Evolutionary conservation across 2,329 filamentous ascomycete species (phyloP), one percentile per base, ranked within the genome.

Genomic region (Trichocomaceae sp.): DNA sequence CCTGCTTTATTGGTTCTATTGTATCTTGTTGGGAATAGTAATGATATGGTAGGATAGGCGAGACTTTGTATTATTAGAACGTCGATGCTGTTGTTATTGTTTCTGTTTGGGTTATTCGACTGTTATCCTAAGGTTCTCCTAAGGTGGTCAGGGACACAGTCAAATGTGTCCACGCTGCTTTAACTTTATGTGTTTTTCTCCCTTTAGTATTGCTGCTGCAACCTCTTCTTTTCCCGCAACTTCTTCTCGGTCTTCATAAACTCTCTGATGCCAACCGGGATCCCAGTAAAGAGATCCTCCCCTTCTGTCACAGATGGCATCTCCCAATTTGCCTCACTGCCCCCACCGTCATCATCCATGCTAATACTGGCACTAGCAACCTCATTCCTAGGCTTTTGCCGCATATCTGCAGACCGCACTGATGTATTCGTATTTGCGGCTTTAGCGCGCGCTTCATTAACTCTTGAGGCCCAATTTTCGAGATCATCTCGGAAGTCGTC

Each of bases 191-290:
- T n/a, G n/a, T n/a, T n/a, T n/a, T n/a, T n/a, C n/a, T n/a, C n/a
- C n/a, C n/a, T n/a, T 23, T n/a, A 7, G 7, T 26, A 7, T n/a
- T 35, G 52, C 61, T n/a, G 79, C 76, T 54, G 84, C 82, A 50
- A 77, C 63, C 74, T 70, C 67, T 91, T 88, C 70, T 83, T 86
- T 70, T 88, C 79, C 71, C 89, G 92, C 58, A 99, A 72, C 69
- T 78, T 86, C 80, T 97, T 97, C 76, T 99, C 93, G 57, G 86
- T 90, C 76, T 87, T 90, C 92, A 99, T 97, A 66, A 99, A 99
- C 70, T 96, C 92, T 58, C 89, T 79, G 61, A 99, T 96, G 0
- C 92, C 93, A 9, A 97, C 88, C 0, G 93, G 92, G 51, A 99
- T 84, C 61, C 83, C 83, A 49, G 83, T 81, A 64, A 95, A 95